A percentile compares a stretch with the other conserved stretches of the same genome.
phyloP scores from a whole-genome alignment of 2,329 filamentous ascomycete species.

The Tolypocladium inflatum region DNA sequence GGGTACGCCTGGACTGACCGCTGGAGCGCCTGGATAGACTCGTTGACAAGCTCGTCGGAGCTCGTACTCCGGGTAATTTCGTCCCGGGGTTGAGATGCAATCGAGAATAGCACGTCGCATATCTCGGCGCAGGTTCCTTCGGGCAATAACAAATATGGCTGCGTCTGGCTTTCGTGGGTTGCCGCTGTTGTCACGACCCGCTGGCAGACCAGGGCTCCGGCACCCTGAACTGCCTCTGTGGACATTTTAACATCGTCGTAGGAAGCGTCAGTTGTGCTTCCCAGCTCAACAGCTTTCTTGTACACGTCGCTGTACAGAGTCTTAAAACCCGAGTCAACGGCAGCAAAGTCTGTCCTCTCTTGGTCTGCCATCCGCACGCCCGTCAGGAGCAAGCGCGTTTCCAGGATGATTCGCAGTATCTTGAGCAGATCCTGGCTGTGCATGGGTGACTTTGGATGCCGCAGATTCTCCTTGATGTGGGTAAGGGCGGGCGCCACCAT shows the following conservation, averaged over 20 bases:
- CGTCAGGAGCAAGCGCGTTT: constrained; percentile 31
- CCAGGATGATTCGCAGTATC: constrained; percentile 41
- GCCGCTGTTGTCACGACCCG: constrained; percentile 4
- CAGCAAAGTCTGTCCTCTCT: constrained; percentile 27
- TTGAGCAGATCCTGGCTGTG: constrained; percentile 44
- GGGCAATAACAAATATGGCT: constrained; percentile 21
- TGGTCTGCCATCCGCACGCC: constrained; percentile 20
- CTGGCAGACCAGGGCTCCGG: constrained; percentile 35
- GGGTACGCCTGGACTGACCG: constrained; percentile 25
- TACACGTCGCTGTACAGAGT: constrained; percentile 35
- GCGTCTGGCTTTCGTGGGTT: neutral
- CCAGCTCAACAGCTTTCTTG: constrained; percentile 22
- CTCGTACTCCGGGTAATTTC: constrained; percentile 9
- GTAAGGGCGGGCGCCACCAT: constrained; percentile 36
- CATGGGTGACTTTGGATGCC: constrained; percentile 36
- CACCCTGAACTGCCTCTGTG: constrained; percentile 34
- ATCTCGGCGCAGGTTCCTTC: constrained; percentile 26
- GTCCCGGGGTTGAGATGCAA: constrained; percentile 15
- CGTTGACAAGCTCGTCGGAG: constrained; percentile 29
- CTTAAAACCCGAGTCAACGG: constrained; percentile 26
- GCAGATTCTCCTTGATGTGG: constrained; percentile 40
- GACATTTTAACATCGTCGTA: constrained; percentile 31
- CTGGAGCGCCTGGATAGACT: constrained; percentile 30
- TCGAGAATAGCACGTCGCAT: constrained; percentile 22
- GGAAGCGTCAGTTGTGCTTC: constrained; percentile 15